Evolutionary conservation across 2,329 filamentous ascomycete genomes (phyloP).

Genomic region (Thielaviopsis cerberus): DNA sequence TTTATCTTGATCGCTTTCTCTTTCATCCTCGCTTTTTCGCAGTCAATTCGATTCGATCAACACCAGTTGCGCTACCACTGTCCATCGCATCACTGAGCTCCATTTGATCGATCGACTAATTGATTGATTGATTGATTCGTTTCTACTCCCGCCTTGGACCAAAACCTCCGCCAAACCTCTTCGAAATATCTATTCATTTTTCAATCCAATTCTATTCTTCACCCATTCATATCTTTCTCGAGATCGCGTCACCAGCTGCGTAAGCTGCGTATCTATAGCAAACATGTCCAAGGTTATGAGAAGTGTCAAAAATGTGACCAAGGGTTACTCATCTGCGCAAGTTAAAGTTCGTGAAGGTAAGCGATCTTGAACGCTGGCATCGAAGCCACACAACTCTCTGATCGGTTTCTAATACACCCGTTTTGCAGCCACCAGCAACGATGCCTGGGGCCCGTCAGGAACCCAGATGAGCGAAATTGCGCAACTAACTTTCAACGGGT

Average conservation of each 20-base stretch:
- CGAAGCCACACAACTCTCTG: not conserved
- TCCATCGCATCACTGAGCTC: not conserved
- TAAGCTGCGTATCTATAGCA: conserved; percentile 13
- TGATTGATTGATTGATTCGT: too few species aligned
- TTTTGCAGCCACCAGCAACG: conserved; percentile 85
- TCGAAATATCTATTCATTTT: not conserved
- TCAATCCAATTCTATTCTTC: not conserved
- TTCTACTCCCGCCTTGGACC: not conserved
- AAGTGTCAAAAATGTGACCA: conserved; percentile 98
- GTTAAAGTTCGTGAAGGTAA: conserved; percentile 95
- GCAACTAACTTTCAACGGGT: conserved; percentile 95
- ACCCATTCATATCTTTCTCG: not conserved
- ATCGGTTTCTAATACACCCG: not conserved
- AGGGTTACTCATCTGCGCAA: conserved; percentile 90
- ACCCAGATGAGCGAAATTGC: conserved; percentile 98
- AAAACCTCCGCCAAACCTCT: not conserved
- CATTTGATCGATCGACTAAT: too few species aligned
- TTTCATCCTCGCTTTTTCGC: not conserved
- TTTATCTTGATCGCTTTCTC: not conserved
- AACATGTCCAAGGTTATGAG: conserved; percentile 91
- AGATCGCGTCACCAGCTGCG: conserved; percentile 4
- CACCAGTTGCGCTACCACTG: not conserved
- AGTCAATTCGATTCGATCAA: too few species aligned
- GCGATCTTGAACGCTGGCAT: conserved; percentile 17
- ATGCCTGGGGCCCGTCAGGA: conserved; percentile 93